phyloP scores from a whole-genome alignment of 2,329 filamentous ascomycete genomes.

The Diplodia seriata region DNA sequence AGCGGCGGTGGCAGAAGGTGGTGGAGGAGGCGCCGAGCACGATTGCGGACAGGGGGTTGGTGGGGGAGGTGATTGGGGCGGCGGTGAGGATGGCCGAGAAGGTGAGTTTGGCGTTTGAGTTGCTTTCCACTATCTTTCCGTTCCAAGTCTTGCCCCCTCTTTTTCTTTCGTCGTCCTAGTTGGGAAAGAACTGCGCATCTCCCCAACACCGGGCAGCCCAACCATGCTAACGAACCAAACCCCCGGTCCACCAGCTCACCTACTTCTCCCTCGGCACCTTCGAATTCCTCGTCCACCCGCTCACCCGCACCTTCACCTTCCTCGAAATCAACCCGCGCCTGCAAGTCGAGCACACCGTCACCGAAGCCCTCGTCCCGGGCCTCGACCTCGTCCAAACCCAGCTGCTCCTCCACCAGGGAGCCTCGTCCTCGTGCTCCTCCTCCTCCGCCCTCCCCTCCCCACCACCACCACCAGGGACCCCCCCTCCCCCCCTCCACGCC shows the following conservation, averaged over 20 bases:
- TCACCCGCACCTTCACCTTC: conserved; percentile 61
- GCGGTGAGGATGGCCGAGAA: conserved; percentile 60
- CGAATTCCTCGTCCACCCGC: conserved; percentile 66
- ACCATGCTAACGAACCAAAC: neutral
- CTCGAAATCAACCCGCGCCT: conserved; percentile 67
- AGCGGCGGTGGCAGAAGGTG: conserved; percentile 67
- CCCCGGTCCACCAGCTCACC: conserved; percentile 52
- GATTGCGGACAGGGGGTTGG: conserved; percentile 53
- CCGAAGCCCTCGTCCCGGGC: conserved; percentile 55
- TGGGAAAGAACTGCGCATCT: neutral
- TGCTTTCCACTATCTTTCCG: too few relatives aligned
- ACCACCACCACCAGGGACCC: conserved; percentile 40
- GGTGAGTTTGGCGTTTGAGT: conserved; percentile 40
- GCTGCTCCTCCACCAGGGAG: conserved; percentile 61
- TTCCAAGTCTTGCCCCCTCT: neutral
- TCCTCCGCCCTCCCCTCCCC: conserved; percentile 39
- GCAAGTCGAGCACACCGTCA: conserved; percentile 69
- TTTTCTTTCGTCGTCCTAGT: neutral
- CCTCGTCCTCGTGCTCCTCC: conserved; percentile 47
- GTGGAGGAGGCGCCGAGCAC: conserved; percentile 66
- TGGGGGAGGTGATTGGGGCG: conserved; percentile 60
- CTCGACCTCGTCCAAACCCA: conserved; percentile 64
- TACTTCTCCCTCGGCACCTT: conserved; percentile 69
- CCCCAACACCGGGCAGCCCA: neutral
- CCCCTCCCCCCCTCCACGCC: conserved; percentile 52